Evolutionary conservation across 2,329 filamentous ascomycete species (phyloP).

Genomic region (Pseudocercospora musae): DNA sequence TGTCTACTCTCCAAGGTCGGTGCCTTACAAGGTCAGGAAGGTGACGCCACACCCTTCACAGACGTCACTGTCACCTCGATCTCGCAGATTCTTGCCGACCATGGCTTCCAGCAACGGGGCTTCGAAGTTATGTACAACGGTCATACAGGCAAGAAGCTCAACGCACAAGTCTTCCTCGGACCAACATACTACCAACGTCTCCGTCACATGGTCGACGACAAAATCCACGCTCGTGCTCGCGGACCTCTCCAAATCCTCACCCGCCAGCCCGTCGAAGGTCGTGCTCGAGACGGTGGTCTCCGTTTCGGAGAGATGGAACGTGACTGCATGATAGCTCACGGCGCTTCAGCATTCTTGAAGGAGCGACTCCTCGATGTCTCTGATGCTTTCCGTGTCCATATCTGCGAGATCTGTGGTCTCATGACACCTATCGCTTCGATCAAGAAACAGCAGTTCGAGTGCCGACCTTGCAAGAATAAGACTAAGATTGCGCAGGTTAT

Average conservation of each 20-base stretch:
- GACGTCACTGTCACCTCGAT: constrained; percentile 95
- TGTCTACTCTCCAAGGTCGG: constrained; percentile 96
- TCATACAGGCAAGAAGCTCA: constrained; percentile 89
- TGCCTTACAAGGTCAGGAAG: constrained; percentile 88
- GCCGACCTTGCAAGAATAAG: constrained; percentile 97
- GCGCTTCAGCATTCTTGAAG: constrained; percentile 93
- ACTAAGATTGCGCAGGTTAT: constrained; percentile 97
- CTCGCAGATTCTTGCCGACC: constrained; percentile 77
- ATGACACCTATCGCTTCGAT: constrained; percentile 99
- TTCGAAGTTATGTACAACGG: constrained; percentile 99
- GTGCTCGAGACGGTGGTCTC: constrained; percentile 93
- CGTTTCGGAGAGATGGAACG: constrained; percentile 99
- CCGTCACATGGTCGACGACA: constrained; percentile 99
- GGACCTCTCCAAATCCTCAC: constrained; percentile 97
- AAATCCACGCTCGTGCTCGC: constrained; percentile 97
- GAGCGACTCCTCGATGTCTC: constrained; percentile 96
- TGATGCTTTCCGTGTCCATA: constrained; percentile 95
- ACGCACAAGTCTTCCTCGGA: constrained; percentile 92
- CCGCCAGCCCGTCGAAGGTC: constrained; percentile 94
- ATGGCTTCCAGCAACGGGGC: constrained; percentile 93
- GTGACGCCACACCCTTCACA: constrained; percentile 95
- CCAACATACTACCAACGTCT: constrained; percentile 98
- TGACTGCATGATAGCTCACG: constrained; percentile 99
- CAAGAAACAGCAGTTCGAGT: constrained; percentile 94
- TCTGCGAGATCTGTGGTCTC: constrained; percentile 96